Evolutionary conservation across 1,284 basidiomycete species (phyloP), one percentile per base, ranked within the genome.

Genomic region (Anthracocystis setariae): DNA sequence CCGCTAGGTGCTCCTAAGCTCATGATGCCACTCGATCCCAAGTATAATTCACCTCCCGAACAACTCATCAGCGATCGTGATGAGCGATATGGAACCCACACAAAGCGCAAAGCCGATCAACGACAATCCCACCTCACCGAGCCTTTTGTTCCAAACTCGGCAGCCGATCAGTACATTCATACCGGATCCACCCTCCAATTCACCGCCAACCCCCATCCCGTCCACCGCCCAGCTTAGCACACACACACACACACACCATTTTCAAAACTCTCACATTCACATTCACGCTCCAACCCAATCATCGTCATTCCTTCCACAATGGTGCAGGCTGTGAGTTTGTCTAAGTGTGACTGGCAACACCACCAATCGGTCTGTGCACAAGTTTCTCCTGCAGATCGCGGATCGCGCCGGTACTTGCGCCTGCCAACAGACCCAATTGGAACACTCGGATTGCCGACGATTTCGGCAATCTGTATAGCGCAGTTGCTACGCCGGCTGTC

Each of bases 11-110:
- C 61, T 8, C 73, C 73, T 12, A 46, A 43, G 9, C 51, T 75
- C 25, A 75, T 75, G 65, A 69, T 72, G 61, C 59, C 69, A 5
- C 47, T 56, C 46, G 61, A 70, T 39, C 45, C 48, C 3, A 51
- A 64, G 18, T 60, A 56, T 18, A 56, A 43, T 20, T 47, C 43
- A n/a, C 45, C 46, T 15, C 38, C 54, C 24, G 47, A 46, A 8
- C 21, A 62, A 1, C 45, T 56, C 35, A 49, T 74, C 33, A 13
- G 43, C 1, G 13, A 33, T 17, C 46, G 65, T 32, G 65, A 73
- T 24, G 27, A 46, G 12, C 45, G 38, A 7, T 68, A 56, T 43
- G 58, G 48, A 12, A 47, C 72, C 55, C 40, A 72, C 23, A 72
- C 73, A 0, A 5, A 62, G 44, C 45, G 17, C 2, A 72, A 75